Percentiles rank a stretch among this genome's conserved stretches.
Conservation (phyloP, 805 yeast species). For the Lachancea dasiensis region DNA sequence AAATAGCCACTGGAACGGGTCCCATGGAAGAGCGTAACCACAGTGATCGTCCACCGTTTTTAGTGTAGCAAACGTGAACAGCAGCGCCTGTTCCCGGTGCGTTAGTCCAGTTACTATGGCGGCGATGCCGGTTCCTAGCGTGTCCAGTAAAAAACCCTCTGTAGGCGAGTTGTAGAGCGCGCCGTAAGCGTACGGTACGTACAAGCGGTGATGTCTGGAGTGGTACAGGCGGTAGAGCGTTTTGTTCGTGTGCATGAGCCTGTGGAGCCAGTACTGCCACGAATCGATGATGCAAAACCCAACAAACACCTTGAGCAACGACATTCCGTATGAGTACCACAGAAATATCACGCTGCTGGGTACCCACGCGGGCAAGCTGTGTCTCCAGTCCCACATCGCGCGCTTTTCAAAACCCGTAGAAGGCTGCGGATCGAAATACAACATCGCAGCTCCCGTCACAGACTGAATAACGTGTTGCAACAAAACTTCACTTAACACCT, state of each 20-base stretch:
- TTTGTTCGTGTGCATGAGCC: conserved; percentile 81
- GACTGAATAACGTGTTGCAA: conserved; percentile 84
- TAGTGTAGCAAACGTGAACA: conserved; percentile 84
- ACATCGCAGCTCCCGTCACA: conserved; percentile 53
- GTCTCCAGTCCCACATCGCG: conserved; percentile 41
- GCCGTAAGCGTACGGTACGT: conserved; percentile 95
- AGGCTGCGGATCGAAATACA: conserved; percentile 51
- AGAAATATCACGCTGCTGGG: conserved; percentile 47
- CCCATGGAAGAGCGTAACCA: conserved; percentile 92
- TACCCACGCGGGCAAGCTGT: conserved; percentile 28
- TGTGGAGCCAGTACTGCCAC: conserved; percentile 92
- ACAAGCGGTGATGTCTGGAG: conserved; percentile 88
- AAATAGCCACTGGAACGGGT: conserved; percentile 82
- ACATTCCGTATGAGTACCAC: conserved; percentile 58
- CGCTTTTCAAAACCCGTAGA: conserved; percentile 46
- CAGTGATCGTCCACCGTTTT: conserved; percentile 98
- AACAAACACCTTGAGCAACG: conserved; percentile 46
- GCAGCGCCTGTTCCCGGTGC: conserved; percentile 67
- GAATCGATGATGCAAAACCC: conserved; percentile 81
- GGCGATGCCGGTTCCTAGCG: conserved; percentile 87
- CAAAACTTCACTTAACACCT: conserved; percentile 76
- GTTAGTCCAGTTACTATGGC: conserved; percentile 54
- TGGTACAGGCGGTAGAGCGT: conserved; percentile 75
- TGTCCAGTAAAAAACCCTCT: conserved; percentile 90
- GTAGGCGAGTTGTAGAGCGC: conserved; percentile 92